Evolutionary conservation across 176 grass and related monocot genomes (phyloP).

Genomic region (Bonia amplexicaulis): DNA sequence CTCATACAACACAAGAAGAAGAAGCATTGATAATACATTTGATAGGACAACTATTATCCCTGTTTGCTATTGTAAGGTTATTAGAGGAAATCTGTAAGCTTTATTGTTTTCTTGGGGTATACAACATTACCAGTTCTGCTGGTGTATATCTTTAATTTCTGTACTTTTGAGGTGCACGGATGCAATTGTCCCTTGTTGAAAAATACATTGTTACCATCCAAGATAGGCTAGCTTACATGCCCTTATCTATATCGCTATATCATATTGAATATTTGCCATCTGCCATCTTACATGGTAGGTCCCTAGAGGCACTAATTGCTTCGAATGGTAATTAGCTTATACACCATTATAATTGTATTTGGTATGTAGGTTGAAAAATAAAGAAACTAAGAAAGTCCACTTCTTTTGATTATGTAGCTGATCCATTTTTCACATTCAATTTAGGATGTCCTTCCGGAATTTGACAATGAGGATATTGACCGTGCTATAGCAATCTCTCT

Average conservation of each 20-base stretch:
- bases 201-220: not conserved
- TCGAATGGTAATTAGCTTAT: not conserved
- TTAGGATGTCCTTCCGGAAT: slow-evolving; percentile 52
- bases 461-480: slow-evolving; percentile 85
- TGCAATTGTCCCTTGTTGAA: not conserved
- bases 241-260: not conserved
- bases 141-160: not conserved
- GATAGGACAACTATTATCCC: not conserved
- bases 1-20: not conserved
- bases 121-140: not conserved
- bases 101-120: not conserved
- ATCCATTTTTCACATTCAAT: slow-evolving; percentile 33
- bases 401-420: slow-evolving; percentile 10
- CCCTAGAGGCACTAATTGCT: not conserved
- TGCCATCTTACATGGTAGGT: not conserved
- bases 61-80: not conserved
- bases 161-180: not conserved
- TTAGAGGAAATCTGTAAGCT: not conserved
- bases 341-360: not conserved
- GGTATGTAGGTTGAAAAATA: not conserved
- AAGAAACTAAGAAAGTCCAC: not conserved
- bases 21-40: not conserved
- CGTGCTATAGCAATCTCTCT: no score
- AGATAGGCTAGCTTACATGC: not conserved
- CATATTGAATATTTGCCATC: slow-evolving; percentile 1